phyloP scores from a whole-genome alignment of 1,284 basidiomycete species.

The Athelia sp. region DNA sequence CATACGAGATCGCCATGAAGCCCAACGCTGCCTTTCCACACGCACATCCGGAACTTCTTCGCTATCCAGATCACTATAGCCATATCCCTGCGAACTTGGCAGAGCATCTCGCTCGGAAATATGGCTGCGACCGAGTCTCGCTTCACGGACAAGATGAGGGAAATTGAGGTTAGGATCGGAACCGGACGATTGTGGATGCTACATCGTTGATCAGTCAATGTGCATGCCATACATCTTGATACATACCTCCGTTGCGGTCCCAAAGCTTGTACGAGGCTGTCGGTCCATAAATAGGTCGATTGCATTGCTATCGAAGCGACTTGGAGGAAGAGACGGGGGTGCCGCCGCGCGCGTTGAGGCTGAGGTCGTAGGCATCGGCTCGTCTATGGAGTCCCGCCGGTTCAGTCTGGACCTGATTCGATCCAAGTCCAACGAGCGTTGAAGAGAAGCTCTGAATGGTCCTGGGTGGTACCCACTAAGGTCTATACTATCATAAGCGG shows the following conservation, averaged over 20 bases:
- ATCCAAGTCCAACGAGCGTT: conserved; percentile 23
- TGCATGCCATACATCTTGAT: not conserved
- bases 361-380: conserved; percentile 1
- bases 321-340: conserved; percentile 17
- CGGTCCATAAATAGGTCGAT: conserved; percentile 3
- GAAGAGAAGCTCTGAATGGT: conserved; percentile 38
- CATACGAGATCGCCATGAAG: not conserved
- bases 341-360: not conserved
- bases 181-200: not conserved
- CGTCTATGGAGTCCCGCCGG: not conserved
- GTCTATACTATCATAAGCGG: conserved; percentile 19
- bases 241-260: not conserved
- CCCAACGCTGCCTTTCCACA: not conserved
- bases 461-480: conserved; percentile 34
- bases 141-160: not conserved
- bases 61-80: not conserved
- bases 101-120: not conserved
- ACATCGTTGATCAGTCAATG: not conserved
- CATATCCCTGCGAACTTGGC: not conserved
- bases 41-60: not conserved
- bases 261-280: not conserved
- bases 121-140: not conserved
- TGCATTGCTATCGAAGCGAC: conserved; percentile 16
- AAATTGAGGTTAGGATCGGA: not conserved
- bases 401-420: conserved; percentile 9